phyloP scores from a whole-genome alignment of 2,329 filamentous ascomycete genomes.

The Fusarium secorum region DNA sequence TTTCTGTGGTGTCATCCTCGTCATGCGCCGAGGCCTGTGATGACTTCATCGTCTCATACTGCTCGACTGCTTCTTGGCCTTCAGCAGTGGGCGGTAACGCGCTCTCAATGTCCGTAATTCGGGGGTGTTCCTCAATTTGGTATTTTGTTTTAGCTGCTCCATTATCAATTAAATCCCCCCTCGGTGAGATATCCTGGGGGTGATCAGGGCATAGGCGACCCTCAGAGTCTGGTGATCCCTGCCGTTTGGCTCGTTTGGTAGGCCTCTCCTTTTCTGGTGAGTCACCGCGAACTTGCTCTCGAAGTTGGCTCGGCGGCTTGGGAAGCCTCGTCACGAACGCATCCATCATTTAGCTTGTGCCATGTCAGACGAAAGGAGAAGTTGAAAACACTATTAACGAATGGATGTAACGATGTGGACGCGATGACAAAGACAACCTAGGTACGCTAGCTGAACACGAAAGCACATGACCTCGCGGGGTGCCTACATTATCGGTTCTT shows the following conservation, averaged over 20 bases:
- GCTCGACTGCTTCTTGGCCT: constrained; percentile 76
- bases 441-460: constrained; percentile 44
- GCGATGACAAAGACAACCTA: constrained; percentile 25
- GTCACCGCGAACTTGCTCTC: constrained; percentile 10
- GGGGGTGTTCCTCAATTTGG: constrained; percentile 20
- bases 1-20: constrained; percentile 51
- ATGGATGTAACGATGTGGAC: constrained; percentile 6
- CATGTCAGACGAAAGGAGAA: constrained; percentile 6
- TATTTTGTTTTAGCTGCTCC: constrained; percentile 32
- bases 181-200: constrained; percentile 5
- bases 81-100: constrained; percentile 73
- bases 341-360: constrained; percentile 45
- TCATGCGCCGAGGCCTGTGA: constrained; percentile 54
- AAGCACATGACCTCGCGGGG: constrained; percentile 49
- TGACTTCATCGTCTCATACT: constrained; percentile 76
- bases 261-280: constrained; percentile 35
- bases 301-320: constrained; percentile 21
- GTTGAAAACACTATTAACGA: not conserved
- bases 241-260: constrained; percentile 45
- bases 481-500: not conserved
- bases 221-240: constrained; percentile 35
- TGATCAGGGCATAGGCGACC: constrained; percentile 37
- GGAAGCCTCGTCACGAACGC: constrained; percentile 48
- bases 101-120: constrained; percentile 50
- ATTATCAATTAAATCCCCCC: constrained; percentile 5